A percentile compares a stretch with the other conserved stretches of the same genome.
Evolutionary conservation across 2,329 filamentous ascomycete genomes (phyloP).

Genomic region (Sclerotinia spermophila): DNA sequence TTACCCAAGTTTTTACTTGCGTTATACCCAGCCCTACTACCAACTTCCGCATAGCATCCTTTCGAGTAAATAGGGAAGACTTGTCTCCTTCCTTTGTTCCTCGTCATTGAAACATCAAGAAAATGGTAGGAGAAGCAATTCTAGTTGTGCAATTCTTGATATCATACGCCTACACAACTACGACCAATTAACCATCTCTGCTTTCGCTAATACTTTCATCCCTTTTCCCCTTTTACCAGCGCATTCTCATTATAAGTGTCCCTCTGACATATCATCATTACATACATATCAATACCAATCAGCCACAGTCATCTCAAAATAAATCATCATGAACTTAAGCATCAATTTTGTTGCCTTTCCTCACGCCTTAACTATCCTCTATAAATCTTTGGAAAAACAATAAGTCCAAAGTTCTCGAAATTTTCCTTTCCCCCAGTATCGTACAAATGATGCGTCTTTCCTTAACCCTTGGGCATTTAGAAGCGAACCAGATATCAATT

Average conservation of each 20-base stretch:
- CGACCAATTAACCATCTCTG: background rate
- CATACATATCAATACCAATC: background rate
- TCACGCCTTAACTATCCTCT: background rate
- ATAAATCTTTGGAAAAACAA: background rate
- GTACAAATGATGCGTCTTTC: background rate
- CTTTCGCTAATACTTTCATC: background rate
- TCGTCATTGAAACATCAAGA: background rate
- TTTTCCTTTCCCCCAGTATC: background rate
- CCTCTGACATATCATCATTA: background rate
- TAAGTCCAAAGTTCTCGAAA: background rate
- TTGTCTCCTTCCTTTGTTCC: background rate
- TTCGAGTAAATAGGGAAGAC: background rate
- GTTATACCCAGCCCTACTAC: background rate
- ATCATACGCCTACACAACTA: background rate
- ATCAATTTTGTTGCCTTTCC: background rate
- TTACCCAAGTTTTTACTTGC: background rate
- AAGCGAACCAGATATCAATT: conserved; percentile 8
- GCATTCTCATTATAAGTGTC: no score
- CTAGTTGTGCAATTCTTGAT: background rate
- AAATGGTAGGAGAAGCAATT: background rate
- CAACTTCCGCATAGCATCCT: background rate
- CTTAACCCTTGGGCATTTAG: background rate
- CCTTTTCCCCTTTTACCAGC: background rate
- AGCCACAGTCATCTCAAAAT: background rate
- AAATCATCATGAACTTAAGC: background rate